These are phyloP conservation scores for Acacia acuminata DNA, from an alignment of 306 rosid species.

Conservation along the genomic window DNA sequence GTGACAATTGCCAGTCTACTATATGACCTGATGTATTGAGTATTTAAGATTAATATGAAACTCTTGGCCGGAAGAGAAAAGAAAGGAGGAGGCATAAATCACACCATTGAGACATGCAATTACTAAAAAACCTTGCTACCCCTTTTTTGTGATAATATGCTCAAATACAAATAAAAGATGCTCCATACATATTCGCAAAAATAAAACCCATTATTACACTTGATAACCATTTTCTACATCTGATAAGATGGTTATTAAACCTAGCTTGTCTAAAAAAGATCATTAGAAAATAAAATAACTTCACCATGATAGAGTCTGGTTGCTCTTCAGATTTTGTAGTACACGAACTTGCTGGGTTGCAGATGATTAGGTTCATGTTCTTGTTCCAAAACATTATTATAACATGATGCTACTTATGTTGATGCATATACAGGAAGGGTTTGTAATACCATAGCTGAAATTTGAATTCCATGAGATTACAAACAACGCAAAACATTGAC, in stretches of 20 bases:
- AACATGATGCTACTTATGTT: neutral
- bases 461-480: neutral
- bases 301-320: neutral
- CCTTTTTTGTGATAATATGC: too few relatives aligned
- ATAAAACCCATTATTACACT: neutral
- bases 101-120: neutral
- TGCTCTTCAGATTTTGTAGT: neutral
- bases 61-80: neutral
- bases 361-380: neutral
- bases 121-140: neutral
- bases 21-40: neutral
- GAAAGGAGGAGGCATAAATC: neutral
- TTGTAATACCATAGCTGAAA: neutral
- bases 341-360: neutral
- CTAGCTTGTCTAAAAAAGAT: neutral
- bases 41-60: neutral
- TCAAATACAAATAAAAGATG: too few relatives aligned
- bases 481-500: conserved; percentile 3
- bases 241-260: neutral
- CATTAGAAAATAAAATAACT: neutral
- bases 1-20: neutral
- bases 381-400: neutral
- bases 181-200: neutral
- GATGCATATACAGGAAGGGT: neutral
- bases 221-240: neutral